Evolutionary conservation across 306 rosid genomes (phyloP).

Genomic region (Cicer bijugum): DNA sequence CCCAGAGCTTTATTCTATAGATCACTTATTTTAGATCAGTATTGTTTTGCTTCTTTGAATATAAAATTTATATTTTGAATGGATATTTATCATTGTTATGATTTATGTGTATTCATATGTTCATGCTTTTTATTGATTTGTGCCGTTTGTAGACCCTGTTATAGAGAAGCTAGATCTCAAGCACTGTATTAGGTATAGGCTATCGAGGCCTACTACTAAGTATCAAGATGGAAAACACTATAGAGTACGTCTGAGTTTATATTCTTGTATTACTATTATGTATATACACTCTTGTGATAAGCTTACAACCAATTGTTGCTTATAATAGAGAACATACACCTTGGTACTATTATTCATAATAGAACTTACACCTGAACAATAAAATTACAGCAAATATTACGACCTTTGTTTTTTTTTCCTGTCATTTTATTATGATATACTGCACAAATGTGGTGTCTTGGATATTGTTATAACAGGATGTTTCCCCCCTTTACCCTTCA

Average conservation of each 20-base stretch:
- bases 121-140: constrained; percentile 43
- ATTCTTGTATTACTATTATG: constrained; percentile 30
- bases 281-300: neutral
- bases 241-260: constrained; percentile 63
- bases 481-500: constrained; percentile 14
- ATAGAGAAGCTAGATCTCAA: constrained; percentile 87
- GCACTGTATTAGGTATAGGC: constrained; percentile 77
- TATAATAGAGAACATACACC: neutral
- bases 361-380: constrained; percentile 24
- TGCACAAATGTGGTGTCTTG: neutral
- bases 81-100: neutral
- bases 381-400: neutral
- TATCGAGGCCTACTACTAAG: constrained; percentile 88
- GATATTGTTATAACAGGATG: neutral
- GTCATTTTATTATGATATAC: constrained; percentile 10
- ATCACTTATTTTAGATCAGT: neutral
- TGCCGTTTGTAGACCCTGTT: constrained; percentile 95
- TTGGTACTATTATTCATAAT: neutral
- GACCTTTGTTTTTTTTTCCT: neutral
- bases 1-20: constrained; percentile 28
- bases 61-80: neutral
- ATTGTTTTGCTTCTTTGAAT: constrained; percentile 11
- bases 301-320: neutral
- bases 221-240: constrained; percentile 89
- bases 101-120: constrained; percentile 25